Evolutionary conservation across 2,329 filamentous ascomycete species (phyloP).

Genomic region (Aureobasidium sp.): DNA sequence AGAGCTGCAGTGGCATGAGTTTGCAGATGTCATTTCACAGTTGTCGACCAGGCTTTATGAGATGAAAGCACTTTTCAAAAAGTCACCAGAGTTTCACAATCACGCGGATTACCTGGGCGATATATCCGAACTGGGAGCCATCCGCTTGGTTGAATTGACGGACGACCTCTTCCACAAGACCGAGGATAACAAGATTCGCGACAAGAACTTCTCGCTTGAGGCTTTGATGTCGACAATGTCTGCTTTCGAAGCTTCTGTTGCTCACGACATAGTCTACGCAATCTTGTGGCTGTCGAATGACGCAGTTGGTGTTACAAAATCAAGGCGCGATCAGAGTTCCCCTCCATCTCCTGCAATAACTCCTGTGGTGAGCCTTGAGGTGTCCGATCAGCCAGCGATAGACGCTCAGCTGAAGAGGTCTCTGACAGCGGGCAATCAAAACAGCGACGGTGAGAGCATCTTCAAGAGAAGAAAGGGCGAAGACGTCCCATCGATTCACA

Average conservation of each 20-base stretch:
- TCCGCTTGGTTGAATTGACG: slow-evolving; percentile 1
- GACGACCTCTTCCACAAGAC: slow-evolving; percentile 4
- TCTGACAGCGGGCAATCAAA: not conserved
- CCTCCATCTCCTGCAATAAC: not conserved
- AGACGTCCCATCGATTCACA: not conserved
- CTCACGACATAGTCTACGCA: slow-evolving; percentile 12
- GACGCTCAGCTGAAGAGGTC: not conserved
- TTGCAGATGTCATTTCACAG: slow-evolving; percentile 3
- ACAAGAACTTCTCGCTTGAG: slow-evolving; percentile 4
- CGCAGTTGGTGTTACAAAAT: not conserved
- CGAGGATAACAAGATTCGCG: not conserved
- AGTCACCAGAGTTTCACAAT: not conserved
- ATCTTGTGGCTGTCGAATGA: slow-evolving; percentile 14
- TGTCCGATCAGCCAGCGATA: not conserved
- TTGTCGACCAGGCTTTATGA: not conserved
- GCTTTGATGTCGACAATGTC: slow-evolving; percentile 1
- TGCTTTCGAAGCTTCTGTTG: slow-evolving; percentile 7
- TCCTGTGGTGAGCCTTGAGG: too few species aligned
- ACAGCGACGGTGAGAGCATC: not conserved
- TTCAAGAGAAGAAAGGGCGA: slow-evolving; percentile 1
- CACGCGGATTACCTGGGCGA: slow-evolving; percentile 3
- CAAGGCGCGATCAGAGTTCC: not conserved
- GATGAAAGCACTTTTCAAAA: not conserved
- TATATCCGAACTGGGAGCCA: not conserved
- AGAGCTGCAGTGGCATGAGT: not conserved